Base-by-base conservation (phyloP, 164 flowering plant species). In the Taxillus chinensis region DNA sequence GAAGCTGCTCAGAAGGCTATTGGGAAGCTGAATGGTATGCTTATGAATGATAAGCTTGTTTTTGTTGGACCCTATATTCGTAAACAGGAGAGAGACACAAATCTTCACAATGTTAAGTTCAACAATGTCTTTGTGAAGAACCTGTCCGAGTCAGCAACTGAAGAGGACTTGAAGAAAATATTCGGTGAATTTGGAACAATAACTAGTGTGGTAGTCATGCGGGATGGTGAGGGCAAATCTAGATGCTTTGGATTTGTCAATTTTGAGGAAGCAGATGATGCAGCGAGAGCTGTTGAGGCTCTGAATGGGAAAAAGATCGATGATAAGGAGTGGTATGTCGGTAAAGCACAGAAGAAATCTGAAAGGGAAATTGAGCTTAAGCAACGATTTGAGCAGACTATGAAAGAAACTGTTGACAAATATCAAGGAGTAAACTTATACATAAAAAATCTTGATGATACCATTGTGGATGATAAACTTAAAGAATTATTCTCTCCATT, bases 321-420 rank as follows among this genome's bases (percentile, higher is more conserved):
- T 57, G 84, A 74, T n/a, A 80, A 78, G 45, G 83, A 75, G 45
- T 77, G 79, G 79, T 78, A 66, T 68, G 82, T 73, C 59, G 80
- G 80, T n/a, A 74, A 71, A 63, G 78, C 81, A 7, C 81, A 71
- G 68, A 77, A 75, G 57, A 77, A 72, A 67, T 68, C 75, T 57
- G 78, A 77, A 60, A 70, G 82, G 49, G 77, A 80, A 40, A 14
- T 57, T 3, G 82, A 79, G 59, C 43, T 79, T 41, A 76, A 72
- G 60, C 67, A 65, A 15, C 56, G 71, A 13, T 74, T 67, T 70
- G 83, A 77, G 69, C 78, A 74, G 57, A 68, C 37, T 64, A 5
- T 63, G 49, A 79, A 74, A 67, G 82, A 76, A 59, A 40, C 74
- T 0, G 78, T 42, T 14, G 78, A 74, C 57, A 79, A 80, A 45